phyloP scores from a whole-genome alignment of 2,329 filamentous ascomycete species.

The Dactylellina leptospora region DNA sequence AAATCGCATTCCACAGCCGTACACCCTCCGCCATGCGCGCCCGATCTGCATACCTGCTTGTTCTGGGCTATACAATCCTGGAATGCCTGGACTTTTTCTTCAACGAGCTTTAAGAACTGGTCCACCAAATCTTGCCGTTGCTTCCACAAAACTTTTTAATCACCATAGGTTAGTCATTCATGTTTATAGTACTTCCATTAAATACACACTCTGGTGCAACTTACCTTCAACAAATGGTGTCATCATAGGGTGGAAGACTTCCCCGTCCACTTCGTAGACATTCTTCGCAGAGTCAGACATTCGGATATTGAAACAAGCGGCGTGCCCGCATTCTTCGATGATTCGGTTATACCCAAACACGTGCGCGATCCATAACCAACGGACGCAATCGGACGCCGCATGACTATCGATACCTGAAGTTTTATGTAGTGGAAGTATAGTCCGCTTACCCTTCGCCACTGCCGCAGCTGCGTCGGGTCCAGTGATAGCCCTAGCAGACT shows the following conservation, averaged over 20 bases:
- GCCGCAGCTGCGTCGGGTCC: neutral
- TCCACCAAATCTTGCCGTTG: neutral
- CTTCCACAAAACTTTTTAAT: conserved; percentile 5
- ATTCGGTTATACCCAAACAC: conserved; percentile 4
- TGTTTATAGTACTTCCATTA: neutral
- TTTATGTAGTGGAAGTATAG: conserved; percentile 7
- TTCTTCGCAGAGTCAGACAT: neutral
- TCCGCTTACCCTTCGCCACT: neutral
- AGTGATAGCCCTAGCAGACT: neutral
- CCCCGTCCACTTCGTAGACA: neutral
- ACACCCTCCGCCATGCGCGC: too few species aligned
- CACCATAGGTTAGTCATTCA: neutral
- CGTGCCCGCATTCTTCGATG: conserved; percentile 1
- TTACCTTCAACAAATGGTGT: conserved; percentile 5
- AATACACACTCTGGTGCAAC: neutral
- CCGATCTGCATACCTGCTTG: neutral
- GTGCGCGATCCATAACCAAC: conserved; percentile 17
- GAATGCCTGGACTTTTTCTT: neutral
- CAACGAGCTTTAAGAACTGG: neutral
- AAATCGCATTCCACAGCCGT: conserved; percentile 15
- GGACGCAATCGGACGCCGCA: neutral
- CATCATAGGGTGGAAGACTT: neutral
- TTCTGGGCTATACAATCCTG: conserved; percentile 1
- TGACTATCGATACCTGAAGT: conserved; percentile 1
- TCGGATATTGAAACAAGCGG: conserved; percentile 1